These are phyloP conservation scores for Fonsecaea erecta DNA, from an alignment of 2,329 filamentous ascomycete genomes.

Conservation along the genomic window DNA sequence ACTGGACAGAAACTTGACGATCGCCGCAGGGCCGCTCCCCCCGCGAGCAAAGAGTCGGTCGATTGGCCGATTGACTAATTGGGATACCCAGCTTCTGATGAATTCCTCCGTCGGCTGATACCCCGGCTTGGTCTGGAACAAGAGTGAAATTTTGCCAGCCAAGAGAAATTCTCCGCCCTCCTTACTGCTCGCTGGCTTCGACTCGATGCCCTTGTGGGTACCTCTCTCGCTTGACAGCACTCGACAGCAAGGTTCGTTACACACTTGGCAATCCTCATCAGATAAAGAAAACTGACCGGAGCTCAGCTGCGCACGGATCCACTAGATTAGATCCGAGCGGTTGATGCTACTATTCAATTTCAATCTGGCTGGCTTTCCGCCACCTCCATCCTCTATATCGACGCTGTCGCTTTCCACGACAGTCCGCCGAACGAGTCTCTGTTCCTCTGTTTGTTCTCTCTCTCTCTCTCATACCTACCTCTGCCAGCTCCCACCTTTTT, in stretches of 20 bases:
- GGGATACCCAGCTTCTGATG: neutral
- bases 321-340: conserved; percentile 19
- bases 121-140: neutral
- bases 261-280: conserved; percentile 4
- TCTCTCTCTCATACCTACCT: neutral
- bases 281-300: conserved; percentile 20
- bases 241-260: neutral
- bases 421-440: neutral
- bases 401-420: neutral
- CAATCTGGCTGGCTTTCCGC: neutral
- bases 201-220: neutral
- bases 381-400: neutral
- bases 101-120: conserved; percentile 1
- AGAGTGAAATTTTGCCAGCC: neutral
- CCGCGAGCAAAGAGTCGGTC: conserved; percentile 3
- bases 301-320: conserved; percentile 6
- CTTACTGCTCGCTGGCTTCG: neutral
- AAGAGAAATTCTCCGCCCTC: neutral
- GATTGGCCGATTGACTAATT: neutral
- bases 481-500: neutral
- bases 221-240: neutral
- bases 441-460: neutral
- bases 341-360: conserved; percentile 1
- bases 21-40: neutral
- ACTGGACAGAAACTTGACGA: neutral